phyloP scores from a whole-genome alignment of 2,329 filamentous ascomycete genomes.

The Massarina eburnea region DNA sequence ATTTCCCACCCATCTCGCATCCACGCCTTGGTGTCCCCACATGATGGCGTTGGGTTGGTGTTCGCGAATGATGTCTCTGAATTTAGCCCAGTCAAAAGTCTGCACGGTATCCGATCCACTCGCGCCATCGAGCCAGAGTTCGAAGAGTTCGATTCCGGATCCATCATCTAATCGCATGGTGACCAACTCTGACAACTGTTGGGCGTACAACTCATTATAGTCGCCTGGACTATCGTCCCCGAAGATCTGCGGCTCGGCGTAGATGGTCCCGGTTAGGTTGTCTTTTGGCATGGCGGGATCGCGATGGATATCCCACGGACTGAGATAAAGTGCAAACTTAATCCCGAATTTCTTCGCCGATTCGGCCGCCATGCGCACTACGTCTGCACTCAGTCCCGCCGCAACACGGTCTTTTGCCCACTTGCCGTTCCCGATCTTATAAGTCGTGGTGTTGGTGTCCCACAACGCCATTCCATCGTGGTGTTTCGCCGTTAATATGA shows the following conservation, averaged over 20 bases:
- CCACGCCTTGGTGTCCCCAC: slow-evolving; percentile 20
- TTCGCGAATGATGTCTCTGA: slow-evolving; percentile 15
- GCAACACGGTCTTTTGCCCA: slow-evolving; percentile 34
- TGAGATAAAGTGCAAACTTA: slow-evolving; percentile 40
- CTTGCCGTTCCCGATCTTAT: slow-evolving; percentile 34
- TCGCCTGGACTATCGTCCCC: slow-evolving; percentile 33
- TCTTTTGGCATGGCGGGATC: slow-evolving; percentile 41
- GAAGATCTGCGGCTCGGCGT: slow-evolving; percentile 41
- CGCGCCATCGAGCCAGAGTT: slow-evolving; percentile 17
- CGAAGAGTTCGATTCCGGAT: slow-evolving; percentile 10
- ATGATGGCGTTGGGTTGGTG: slow-evolving; percentile 14
- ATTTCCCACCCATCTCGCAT: slow-evolving; percentile 19
- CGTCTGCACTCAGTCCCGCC: slow-evolving; percentile 28
- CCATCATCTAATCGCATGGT: slow-evolving; percentile 10
- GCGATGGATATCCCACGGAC: slow-evolving; percentile 43
- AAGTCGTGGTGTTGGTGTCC: slow-evolving; percentile 38
- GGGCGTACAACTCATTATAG: slow-evolving; percentile 36
- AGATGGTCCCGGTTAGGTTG: slow-evolving; percentile 30
- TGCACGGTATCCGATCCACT: slow-evolving; percentile 16
- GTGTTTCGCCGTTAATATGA: slow-evolving; percentile 43
- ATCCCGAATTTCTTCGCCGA: slow-evolving; percentile 38
- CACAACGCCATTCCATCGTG: slow-evolving; percentile 43
- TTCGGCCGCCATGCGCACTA: slow-evolving; percentile 36
- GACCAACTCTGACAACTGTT: slow-evolving; percentile 15
- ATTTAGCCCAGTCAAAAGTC: slow-evolving; percentile 15